Evolutionary conservation across 2,329 filamentous ascomycete species (phyloP).

Genomic region (Epichloe typhina): DNA sequence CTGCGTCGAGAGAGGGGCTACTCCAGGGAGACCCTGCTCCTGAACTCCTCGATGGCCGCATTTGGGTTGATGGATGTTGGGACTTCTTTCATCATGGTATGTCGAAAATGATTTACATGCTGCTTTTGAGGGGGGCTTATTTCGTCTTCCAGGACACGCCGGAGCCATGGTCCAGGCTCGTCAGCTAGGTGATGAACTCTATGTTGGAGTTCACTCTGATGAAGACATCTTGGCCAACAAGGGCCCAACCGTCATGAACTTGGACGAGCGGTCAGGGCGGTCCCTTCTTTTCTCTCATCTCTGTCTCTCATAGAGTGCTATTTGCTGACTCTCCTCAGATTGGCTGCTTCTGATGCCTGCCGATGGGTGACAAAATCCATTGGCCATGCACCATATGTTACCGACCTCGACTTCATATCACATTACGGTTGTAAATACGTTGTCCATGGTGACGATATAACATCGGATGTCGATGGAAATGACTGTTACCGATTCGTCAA

Average conservation of each 20-base stretch:
- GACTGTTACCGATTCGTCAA: conserved; percentile 99
- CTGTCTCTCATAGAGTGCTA: background rate
- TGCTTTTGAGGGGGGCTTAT: background rate
- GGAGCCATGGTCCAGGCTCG: conserved; percentile 94
- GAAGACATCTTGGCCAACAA: conserved; percentile 95
- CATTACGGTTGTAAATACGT: conserved; percentile 94
- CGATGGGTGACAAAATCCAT: conserved; percentile 84
- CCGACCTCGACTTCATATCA: conserved; percentile 81
- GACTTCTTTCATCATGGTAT: conserved; percentile 95
- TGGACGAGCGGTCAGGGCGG: conserved; percentile 60
- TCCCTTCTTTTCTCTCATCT: background rate
- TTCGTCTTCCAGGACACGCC: conserved; percentile 56
- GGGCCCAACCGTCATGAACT: conserved; percentile 91
- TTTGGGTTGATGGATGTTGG: conserved; percentile 98
- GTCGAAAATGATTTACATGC: conserved; percentile 8
- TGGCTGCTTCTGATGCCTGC: conserved; percentile 86
- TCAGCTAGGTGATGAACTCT: conserved; percentile 75
- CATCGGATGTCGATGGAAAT: conserved; percentile 81
- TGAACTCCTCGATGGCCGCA: conserved; percentile 52
- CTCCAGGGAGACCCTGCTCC: conserved; percentile 34
- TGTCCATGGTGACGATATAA: conserved; percentile 94
- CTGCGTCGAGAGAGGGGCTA: conserved; percentile 13
- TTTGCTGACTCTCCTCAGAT: conserved; percentile 31
- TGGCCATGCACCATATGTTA: conserved; percentile 85
- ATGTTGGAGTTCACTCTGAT: conserved; percentile 90